Conservation (phyloP, 345 rosid species). For the Gynandropsis gynandra region DNA sequence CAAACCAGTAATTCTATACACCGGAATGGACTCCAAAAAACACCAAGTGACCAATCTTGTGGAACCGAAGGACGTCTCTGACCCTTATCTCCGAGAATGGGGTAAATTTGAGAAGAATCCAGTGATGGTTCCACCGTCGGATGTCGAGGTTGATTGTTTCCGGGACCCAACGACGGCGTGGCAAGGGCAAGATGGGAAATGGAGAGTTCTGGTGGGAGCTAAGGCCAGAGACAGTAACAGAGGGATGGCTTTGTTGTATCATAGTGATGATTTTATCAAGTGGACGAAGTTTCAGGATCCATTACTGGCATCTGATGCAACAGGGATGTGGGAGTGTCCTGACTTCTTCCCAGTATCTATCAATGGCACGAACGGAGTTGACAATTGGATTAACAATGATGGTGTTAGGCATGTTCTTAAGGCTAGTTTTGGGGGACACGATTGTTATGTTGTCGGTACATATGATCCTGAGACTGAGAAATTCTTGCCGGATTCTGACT, state of each 20-base stretch:
- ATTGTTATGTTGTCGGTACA: constrained; percentile 47
- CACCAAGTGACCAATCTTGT: constrained; percentile 61
- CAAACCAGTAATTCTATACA: constrained; percentile 52
- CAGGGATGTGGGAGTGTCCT: constrained; percentile 69
- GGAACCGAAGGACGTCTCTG: constrained; percentile 41
- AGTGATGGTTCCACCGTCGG: constrained; percentile 36
- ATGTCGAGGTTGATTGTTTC: constrained; percentile 28
- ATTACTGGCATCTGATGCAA: constrained; percentile 26
- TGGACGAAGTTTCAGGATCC: constrained; percentile 35
- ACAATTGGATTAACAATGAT: constrained; percentile 33
- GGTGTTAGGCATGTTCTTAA: constrained; percentile 52
- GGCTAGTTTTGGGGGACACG: constrained; percentile 36
- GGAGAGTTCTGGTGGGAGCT: constrained; percentile 46
- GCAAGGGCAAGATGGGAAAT: constrained; percentile 46
- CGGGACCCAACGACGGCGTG: constrained; percentile 72
- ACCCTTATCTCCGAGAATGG: constrained; percentile 62
- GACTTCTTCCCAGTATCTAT: constrained; percentile 50
- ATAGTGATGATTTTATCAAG: constrained; percentile 37
- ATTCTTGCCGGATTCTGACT: constrained; percentile 33
- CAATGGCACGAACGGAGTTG: constrained; percentile 32
- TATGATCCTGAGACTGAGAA: constrained; percentile 36
- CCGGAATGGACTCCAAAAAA: constrained; percentile 37
- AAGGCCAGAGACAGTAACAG: constrained; percentile 7
- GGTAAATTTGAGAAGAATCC: constrained; percentile 46
- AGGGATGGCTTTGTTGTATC: constrained; percentile 48